These are phyloP conservation scores for Aspergillus floridensis DNA, from an alignment of 2,329 filamentous ascomycete species.

Conservation along the genomic window DNA sequence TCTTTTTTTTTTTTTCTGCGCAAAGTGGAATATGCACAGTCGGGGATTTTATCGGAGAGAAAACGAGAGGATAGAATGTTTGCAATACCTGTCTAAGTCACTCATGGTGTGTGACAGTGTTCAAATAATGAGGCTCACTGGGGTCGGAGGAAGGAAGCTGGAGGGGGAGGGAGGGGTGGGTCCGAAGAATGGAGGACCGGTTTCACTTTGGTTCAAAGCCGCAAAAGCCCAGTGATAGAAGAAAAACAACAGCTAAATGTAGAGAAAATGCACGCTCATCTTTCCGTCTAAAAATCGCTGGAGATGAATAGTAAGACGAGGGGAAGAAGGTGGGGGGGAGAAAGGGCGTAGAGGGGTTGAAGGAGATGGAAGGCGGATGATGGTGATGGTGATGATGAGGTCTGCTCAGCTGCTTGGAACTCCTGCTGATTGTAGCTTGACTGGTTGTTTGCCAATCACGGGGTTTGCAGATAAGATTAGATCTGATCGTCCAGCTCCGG, in stretches of 20 bases:
- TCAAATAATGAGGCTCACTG: slow-evolving; percentile 4
- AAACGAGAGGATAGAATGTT: background rate
- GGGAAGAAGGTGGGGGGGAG: background rate
- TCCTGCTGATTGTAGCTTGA: slow-evolving; percentile 3
- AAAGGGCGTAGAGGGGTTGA: background rate
- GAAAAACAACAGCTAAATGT: slow-evolving; percentile 20
- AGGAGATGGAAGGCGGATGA: slow-evolving; percentile 8
- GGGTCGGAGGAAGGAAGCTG: slow-evolving; percentile 6
- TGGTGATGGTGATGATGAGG: slow-evolving; percentile 6
- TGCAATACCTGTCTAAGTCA: slow-evolving; percentile 78
- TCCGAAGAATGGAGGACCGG: slow-evolving; percentile 16
- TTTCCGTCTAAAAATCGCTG: slow-evolving; percentile 13
- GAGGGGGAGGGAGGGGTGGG: slow-evolving; percentile 14
- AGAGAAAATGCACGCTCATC: slow-evolving; percentile 18
- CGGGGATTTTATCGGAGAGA: background rate
- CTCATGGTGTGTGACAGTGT: slow-evolving; percentile 63
- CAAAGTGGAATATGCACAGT: background rate
- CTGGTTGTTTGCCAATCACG: slow-evolving; percentile 27
- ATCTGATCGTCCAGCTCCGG: slow-evolving; percentile 32
- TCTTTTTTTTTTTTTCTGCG: background rate
- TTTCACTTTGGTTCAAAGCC: slow-evolving; percentile 7
- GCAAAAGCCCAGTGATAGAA: slow-evolving; percentile 11
- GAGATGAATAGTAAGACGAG: slow-evolving; percentile 1
- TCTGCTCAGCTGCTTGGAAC: background rate
- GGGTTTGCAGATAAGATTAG: slow-evolving; percentile 39